Evolutionary conservation across 192 early-diverging fungal genomes (phyloP).

Genomic region (Coemansia pectinata): DNA sequence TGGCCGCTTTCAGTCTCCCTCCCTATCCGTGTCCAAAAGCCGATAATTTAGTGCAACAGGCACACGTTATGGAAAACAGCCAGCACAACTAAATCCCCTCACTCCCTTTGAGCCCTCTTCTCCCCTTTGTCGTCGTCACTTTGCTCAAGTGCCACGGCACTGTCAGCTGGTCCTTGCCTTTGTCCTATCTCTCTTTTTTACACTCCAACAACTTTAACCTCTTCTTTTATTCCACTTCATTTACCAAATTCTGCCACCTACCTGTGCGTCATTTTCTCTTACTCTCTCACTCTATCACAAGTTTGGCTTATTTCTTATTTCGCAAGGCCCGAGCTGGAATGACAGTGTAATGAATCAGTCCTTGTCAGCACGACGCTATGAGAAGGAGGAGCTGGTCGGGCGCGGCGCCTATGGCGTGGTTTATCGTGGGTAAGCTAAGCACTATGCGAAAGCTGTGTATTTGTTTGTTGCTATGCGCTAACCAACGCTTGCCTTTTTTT

Average conservation of each 20-base stretch:
- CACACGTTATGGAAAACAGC: neutral
- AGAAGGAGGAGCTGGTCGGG: conserved; percentile 54
- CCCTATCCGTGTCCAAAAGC: neutral
- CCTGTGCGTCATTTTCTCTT: too few species aligned
- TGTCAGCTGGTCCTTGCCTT: neutral
- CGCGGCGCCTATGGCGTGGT: conserved; percentile 56
- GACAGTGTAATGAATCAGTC: conserved; percentile 42
- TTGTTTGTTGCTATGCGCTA: neutral
- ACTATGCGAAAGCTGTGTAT: neutral
- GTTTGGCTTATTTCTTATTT: neutral
- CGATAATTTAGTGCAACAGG: neutral
- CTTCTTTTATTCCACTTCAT: neutral
- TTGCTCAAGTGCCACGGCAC: neutral
- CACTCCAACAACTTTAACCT: neutral
- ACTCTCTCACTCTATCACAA: neutral
- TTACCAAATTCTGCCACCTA: neutral
- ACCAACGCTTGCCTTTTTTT: neutral
- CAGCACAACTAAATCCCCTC: neutral
- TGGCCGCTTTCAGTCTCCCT: neutral
- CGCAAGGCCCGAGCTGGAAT: conserved; percentile 20
- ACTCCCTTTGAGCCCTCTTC: neutral
- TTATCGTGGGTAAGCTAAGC: conserved; percentile 43
- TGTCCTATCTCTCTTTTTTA: neutral
- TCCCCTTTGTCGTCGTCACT: neutral
- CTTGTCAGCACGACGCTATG: conserved; percentile 51